Evolutionary conservation across 768 basidiomycete genomes (phyloP).

Genomic region (Daedaleopsis nitida): DNA sequence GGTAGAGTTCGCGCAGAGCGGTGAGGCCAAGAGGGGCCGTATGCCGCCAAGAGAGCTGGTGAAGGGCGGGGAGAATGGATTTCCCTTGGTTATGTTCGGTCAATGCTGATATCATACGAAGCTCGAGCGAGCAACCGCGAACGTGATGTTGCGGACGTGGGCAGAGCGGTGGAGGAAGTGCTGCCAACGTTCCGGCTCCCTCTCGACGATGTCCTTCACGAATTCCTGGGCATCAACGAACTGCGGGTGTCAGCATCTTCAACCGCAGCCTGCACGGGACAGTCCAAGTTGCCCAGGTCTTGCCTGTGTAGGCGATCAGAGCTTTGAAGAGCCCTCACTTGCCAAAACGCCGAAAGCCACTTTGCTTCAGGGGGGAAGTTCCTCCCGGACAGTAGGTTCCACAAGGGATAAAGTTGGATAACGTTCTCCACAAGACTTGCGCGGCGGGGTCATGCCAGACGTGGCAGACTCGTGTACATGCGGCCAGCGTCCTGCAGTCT

Average conservation of each 20-base stretch:
- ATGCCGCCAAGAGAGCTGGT: conserved; percentile 9
- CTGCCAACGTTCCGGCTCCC: conserved; percentile 6
- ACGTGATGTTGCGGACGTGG: conserved; percentile 9
- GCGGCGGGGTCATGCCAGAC: conserved; percentile 10
- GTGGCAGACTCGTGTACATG: conserved; percentile 9
- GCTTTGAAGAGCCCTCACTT: not conserved
- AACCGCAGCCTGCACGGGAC: not conserved
- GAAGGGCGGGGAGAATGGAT: conserved; percentile 8
- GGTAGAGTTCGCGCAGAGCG: conserved; percentile 5
- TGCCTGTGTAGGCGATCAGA: not conserved
- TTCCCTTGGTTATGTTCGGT: conserved; percentile 1
- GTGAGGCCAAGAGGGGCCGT: not conserved
- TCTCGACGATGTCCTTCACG: not conserved
- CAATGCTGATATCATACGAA: conserved; percentile 6
- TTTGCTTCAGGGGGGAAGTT: conserved; percentile 3
- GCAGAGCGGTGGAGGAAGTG: conserved; percentile 7
- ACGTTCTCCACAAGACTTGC: conserved; percentile 6
- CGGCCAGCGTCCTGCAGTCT: not conserved
- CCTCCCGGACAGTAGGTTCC: conserved; percentile 7
- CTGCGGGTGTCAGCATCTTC: not conserved
- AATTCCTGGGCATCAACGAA: conserved; percentile 7
- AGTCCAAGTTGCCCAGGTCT: no score
- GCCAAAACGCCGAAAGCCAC: conserved; percentile 7
- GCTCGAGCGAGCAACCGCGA: conserved; percentile 6
- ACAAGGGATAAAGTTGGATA: conserved; percentile 9